A percentile compares a stretch with the other conserved stretches of the same genome.
phyloP scores from a whole-genome alignment of 202 grass and related monocot genomes.

The Bolboschoenoplectus hybrid region DNA sequence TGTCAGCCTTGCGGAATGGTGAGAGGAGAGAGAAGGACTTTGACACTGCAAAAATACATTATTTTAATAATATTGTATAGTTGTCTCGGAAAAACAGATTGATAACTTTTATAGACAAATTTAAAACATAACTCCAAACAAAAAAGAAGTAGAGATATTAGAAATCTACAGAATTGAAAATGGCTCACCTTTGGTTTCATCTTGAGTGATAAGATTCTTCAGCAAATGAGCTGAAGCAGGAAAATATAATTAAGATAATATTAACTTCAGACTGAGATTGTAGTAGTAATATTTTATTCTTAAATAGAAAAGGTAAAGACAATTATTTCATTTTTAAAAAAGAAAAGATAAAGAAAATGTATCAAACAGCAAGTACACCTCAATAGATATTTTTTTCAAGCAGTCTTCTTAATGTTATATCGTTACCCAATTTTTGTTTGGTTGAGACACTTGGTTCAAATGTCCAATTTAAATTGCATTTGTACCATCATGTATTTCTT shows the following conservation, averaged over 20 bases:
- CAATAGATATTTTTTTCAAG: neutral
- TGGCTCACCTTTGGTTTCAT: conserved; percentile 41
- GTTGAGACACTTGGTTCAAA: conserved; percentile 10
- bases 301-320: neutral
- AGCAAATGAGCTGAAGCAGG: conserved; percentile 45
- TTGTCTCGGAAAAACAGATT: neutral
- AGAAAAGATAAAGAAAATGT: neutral
- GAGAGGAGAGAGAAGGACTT: conserved; percentile 80
- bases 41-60: conserved; percentile 54
- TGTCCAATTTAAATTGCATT: neutral
- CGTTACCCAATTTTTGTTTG: neutral
- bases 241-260: conserved; percentile 6
- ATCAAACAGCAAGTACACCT: neutral
- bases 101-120: neutral
- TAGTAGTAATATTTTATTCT: neutral
- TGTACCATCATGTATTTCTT: neutral
- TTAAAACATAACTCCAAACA: neutral
- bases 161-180: neutral
- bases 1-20: conserved; percentile 68
- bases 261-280: neutral
- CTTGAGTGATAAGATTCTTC: conserved; percentile 51
- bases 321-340: neutral
- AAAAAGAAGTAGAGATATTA: neutral
- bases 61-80: neutral
- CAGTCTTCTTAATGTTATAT: neutral